Evolutionary conservation across 305 asterid genomes (phyloP), one percentile per base, ranked within the genome.

Genomic region (Withania somnifera): DNA sequence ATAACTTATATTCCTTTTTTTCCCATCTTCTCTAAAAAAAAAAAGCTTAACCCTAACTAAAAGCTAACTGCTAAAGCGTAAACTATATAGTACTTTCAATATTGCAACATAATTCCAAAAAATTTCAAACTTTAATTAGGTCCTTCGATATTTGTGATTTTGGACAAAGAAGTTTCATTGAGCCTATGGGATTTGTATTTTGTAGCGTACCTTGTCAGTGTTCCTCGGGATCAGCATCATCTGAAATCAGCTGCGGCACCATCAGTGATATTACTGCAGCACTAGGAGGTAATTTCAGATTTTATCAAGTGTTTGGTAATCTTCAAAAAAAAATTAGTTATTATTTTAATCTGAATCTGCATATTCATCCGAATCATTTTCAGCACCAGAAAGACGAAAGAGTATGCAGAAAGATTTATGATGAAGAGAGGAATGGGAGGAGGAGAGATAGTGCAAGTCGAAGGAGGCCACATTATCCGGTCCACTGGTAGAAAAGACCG

Each of bases 391-490:
- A 36, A 36, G 40, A 5, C 6, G 40, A 36, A 17, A 17, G 22
- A 17, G 22, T 34, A 64, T 64, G 50, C 42, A 14, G 9, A 47
- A 17, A 47, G 10, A 0, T 47, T 73, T 17, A 73, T 26, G 15
- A 73, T 73, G 79, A 73, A 73, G 79, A 73, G 60, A 26, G 60
- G 60, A 73, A 73, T 81, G 3, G 90, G 88, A 14, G 79, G 79
- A 73, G 98, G 98, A 1, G 97, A 95, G 89, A 91, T 95, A 47
- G 97, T 95, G 47, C 92, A 94, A 87, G 99, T 95, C 0, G 93
- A 91, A 81, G 99, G 98, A 54, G 98, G 98, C n/a, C 99, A 93
- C 89, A 93, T 95, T 85, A 84, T 95, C 50, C 86, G 95, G 88
- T 89, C 98, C 56, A 90, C 92, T 5, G 95, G 98, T 19, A 76